These are phyloP conservation scores for Cystobasidium onofrii DNA, from an alignment of 768 basidiomycete genomes.

Conservation along the genomic window DNA sequence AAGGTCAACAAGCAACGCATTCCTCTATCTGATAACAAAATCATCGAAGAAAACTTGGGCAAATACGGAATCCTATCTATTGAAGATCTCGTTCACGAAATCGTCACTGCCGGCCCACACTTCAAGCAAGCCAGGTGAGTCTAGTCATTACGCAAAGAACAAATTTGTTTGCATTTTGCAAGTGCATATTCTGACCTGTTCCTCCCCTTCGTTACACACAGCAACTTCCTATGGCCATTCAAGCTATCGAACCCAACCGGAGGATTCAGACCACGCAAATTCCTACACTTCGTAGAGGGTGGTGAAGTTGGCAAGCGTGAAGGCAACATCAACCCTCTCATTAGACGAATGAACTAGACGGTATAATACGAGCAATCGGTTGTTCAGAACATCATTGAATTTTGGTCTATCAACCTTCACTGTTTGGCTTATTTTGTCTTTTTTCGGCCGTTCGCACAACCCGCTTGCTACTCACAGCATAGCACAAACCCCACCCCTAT, in stretches of 20 bases:
- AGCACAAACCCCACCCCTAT: not conserved
- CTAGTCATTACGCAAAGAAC: not conserved
- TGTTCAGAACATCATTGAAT: too few species aligned
- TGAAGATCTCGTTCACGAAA: slow-evolving; percentile 96
- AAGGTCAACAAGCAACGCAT: slow-evolving; percentile 97
- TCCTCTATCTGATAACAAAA: slow-evolving; percentile 81
- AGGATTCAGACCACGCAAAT: slow-evolving; percentile 95
- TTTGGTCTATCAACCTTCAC: too few species aligned
- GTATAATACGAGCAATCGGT: too few species aligned
- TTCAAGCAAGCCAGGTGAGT: slow-evolving; percentile 79
- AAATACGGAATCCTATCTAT: slow-evolving; percentile 92
- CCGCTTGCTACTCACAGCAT: too few species aligned
- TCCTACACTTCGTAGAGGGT: slow-evolving; percentile 53
- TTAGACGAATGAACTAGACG: slow-evolving; percentile 46
- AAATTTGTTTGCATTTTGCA: too few species aligned
- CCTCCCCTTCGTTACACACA: not conserved
- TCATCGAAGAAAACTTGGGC: slow-evolving; percentile 84
- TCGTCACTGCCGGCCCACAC: slow-evolving; percentile 88
- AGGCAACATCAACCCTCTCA: slow-evolving; percentile 91
- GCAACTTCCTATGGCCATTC: slow-evolving; percentile 99
- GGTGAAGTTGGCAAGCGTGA: slow-evolving; percentile 79
- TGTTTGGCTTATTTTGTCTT: not conserved
- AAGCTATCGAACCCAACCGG: slow-evolving; percentile 98
- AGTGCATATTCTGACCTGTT: too few species aligned
- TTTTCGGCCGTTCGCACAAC: not conserved